Evolutionary conservation across 1,139 yeast species (phyloP).

Genomic region (Diutina mesorugosa): DNA sequence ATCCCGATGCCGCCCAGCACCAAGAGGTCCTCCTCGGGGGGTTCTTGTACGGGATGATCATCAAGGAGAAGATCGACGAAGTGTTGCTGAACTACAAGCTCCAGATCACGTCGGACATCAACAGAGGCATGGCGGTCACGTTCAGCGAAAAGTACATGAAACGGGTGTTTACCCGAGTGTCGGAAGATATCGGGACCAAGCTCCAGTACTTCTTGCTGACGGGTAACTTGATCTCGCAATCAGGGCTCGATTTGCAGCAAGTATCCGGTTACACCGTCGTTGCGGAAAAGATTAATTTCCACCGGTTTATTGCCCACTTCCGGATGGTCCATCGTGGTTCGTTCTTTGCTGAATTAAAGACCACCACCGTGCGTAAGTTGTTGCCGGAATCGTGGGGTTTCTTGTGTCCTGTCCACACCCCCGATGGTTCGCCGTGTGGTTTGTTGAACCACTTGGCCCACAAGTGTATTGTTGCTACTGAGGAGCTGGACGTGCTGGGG

Average conservation of each 20-base stretch:
- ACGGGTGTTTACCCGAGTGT: constrained; percentile 66
- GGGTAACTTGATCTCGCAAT: constrained; percentile 92
- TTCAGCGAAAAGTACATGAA: constrained; percentile 79
- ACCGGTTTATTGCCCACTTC: constrained; percentile 93
- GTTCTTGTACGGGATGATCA: constrained; percentile 89
- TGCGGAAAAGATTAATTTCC: constrained; percentile 94
- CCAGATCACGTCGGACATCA: constrained; percentile 71
- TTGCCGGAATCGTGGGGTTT: constrained; percentile 99
- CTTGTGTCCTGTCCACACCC: constrained; percentile 97
- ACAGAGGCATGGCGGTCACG: constrained; percentile 72
- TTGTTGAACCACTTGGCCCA: constrained; percentile 92
- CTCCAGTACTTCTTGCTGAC: constrained; percentile 90
- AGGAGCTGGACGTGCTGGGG: constrained; percentile 57
- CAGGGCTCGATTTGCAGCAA: constrained; percentile 96
- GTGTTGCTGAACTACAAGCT: constrained; percentile 60
- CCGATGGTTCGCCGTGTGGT: constrained; percentile 99
- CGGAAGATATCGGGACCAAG: constrained; percentile 91
- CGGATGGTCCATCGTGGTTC: constrained; percentile 99
- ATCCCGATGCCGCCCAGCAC: constrained; percentile 99
- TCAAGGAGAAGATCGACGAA: constrained; percentile 94
- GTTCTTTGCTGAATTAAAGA: constrained; percentile 94
- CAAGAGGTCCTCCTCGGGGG: constrained; percentile 96
- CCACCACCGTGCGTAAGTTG: constrained; percentile 92
- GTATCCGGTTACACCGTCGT: constrained; percentile 97
- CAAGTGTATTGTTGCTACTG: constrained; percentile 79